Conservation (phyloP, 768 basidiomycete genomes). For the Rubroboletus satanas region DNA sequence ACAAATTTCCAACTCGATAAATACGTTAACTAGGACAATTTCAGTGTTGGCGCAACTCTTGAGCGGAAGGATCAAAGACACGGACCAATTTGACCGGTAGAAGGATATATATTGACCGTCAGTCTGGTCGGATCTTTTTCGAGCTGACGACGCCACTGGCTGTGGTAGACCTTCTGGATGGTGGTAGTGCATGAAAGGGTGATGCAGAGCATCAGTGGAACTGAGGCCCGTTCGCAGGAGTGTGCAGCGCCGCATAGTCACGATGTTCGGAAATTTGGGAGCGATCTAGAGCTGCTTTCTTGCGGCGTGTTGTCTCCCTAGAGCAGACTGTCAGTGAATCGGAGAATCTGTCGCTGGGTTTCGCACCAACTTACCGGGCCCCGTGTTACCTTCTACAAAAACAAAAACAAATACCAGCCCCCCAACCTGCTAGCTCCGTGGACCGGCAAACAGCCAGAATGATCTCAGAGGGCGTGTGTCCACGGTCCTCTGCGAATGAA, state of each 20-base stretch:
- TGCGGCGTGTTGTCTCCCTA: background rate
- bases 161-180: background rate
- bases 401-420: conserved; percentile 21
- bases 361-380: background rate
- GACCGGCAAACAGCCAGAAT: conserved; percentile 1
- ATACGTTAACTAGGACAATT: background rate
- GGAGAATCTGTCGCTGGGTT: conserved; percentile 24
- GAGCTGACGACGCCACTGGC: conserved; percentile 1
- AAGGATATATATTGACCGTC: background rate
- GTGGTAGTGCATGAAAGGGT: background rate
- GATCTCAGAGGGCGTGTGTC: conserved; percentile 2
- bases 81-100: background rate
- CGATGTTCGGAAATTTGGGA: background rate
- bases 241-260: background rate
- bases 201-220: background rate
- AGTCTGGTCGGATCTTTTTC: background rate
- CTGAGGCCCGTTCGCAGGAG: background rate
- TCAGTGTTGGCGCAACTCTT: background rate
- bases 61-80: conserved; percentile 1
- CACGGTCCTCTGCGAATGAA: conserved; percentile 15
- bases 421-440: background rate
- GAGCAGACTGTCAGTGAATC: conserved; percentile 10
- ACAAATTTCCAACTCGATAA: background rate
- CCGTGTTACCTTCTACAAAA: conserved; percentile 4
- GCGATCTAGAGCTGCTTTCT: background rate